Conservation (phyloP, 1,284 basidiomycete genomes). For the Heterobasidion irregulare region DNA sequence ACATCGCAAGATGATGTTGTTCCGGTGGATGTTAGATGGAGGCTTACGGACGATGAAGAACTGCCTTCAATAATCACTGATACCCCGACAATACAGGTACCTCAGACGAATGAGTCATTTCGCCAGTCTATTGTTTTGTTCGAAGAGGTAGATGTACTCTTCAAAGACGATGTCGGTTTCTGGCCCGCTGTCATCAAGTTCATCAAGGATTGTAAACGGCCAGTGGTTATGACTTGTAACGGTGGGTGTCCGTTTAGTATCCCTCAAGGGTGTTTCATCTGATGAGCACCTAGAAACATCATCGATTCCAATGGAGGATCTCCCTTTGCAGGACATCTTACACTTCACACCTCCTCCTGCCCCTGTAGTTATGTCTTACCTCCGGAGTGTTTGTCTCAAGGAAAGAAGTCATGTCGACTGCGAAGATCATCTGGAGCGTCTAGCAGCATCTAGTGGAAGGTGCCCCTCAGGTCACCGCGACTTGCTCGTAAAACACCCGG, state of each 20-base stretch:
- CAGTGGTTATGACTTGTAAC: slow-evolving; percentile 89
- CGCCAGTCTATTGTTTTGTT: slow-evolving; percentile 84
- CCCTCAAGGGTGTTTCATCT: slow-evolving; percentile 3
- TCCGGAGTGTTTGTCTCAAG: slow-evolving; percentile 54
- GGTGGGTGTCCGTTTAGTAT: slow-evolving; percentile 41
- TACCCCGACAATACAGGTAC: background rate
- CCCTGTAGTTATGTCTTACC: slow-evolving; percentile 59
- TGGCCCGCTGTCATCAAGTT: slow-evolving; percentile 82
- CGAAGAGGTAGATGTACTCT: slow-evolving; percentile 96
- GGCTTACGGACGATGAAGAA: background rate
- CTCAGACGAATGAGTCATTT: background rate
- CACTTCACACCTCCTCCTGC: slow-evolving; percentile 55
- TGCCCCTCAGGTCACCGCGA: background rate
- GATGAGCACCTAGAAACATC: slow-evolving; percentile 47
- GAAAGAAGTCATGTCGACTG: slow-evolving; percentile 40
- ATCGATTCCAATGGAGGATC: slow-evolving; percentile 58
- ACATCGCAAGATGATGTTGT: background rate
- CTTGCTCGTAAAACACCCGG: background rate
- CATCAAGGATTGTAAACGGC: slow-evolving; percentile 75
- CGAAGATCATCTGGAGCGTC: background rate
- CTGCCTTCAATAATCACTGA: background rate
- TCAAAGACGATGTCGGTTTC: slow-evolving; percentile 85
- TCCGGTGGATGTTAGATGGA: background rate
- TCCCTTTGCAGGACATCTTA: slow-evolving; percentile 75
- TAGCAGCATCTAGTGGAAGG: background rate